These are phyloP conservation scores for Vigna angularis DNA, from an alignment of 306 rosid genomes.

Conservation along the genomic window DNA sequence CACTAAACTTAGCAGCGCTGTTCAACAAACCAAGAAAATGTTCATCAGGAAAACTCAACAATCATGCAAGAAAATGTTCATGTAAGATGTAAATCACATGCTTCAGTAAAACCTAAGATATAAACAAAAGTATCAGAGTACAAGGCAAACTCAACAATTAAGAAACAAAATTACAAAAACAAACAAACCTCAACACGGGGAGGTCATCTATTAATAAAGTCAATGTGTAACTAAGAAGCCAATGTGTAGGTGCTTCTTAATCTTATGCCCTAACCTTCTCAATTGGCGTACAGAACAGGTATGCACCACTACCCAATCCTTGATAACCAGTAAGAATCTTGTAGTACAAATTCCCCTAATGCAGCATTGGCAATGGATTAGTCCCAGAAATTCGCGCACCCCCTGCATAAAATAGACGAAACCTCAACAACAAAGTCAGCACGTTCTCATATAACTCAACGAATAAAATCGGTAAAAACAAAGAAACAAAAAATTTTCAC, in stretches of 20 bases:
- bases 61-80: neutral
- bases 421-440: conserved; percentile 47
- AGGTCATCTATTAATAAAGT: conserved; percentile 11
- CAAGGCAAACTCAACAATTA: neutral
- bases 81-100: neutral
- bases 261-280: conserved; percentile 12
- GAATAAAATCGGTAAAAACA: neutral
- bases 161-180: conserved; percentile 3
- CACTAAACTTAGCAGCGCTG: conserved; percentile 50
- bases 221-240: conserved; percentile 31
- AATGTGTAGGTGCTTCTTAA: conserved; percentile 25
- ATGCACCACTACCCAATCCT: conserved; percentile 24
- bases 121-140: conserved; percentile 4
- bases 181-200: conserved; percentile 9
- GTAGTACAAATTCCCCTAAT: conserved; percentile 35
- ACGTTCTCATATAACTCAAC: conserved; percentile 36
- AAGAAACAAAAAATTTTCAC: neutral
- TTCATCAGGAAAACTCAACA: conserved; percentile 27
- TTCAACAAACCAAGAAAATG: conserved; percentile 38
- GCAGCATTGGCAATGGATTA: conserved; percentile 39
- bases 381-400: conserved; percentile 17
- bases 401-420: neutral
- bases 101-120: conserved; percentile 5
- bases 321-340: conserved; percentile 18
- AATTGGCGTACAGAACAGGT: neutral